Percentiles rank a stretch among this genome's conserved stretches.
These are phyloP conservation scores for Geotrichum reessii DNA, from an alignment of 1,139 yeast genomes.

Conservation along the genomic window DNA sequence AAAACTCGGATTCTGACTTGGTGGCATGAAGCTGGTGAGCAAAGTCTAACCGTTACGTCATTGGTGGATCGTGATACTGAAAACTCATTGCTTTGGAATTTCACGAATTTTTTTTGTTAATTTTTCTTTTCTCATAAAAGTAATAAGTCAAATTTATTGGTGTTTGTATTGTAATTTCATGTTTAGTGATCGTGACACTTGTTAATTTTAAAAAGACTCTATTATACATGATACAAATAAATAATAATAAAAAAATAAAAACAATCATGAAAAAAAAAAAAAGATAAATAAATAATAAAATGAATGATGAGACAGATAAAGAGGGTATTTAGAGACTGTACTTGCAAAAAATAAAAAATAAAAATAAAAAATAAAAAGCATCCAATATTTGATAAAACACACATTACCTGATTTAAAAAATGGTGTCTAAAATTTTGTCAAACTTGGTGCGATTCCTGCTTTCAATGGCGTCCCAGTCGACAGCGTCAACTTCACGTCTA, in stretches of 20 bases:
- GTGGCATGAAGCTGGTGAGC: constrained; percentile 52
- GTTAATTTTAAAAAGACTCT: not conserved
- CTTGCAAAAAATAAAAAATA: not conserved
- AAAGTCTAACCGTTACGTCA: constrained; percentile 24
- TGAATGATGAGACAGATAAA: not conserved
- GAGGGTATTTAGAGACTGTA: not conserved
- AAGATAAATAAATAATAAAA: not conserved
- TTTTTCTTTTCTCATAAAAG: too few species aligned
- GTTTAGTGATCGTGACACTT: not conserved
- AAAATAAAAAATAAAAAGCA: not conserved
- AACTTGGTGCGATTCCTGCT: not conserved
- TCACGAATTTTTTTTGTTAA: not conserved
- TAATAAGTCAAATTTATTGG: too few species aligned
- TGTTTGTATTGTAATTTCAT: too few species aligned
- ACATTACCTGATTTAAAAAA: constrained; percentile 11
- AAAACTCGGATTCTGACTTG: constrained; percentile 58
- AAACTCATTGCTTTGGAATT: not conserved
- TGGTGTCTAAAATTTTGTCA: constrained; percentile 14
- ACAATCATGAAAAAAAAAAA: not conserved
- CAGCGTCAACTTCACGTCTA: constrained; percentile 51
- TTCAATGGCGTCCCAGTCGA: constrained; percentile 32
- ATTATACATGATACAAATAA: not conserved
- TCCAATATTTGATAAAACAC: too few species aligned
- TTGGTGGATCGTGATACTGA: not conserved
- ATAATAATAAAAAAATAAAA: not conserved